These are phyloP conservation scores for Bocquillonia castaneifolia DNA, from an alignment of 441 rosid species.

Conservation along the genomic window DNA sequence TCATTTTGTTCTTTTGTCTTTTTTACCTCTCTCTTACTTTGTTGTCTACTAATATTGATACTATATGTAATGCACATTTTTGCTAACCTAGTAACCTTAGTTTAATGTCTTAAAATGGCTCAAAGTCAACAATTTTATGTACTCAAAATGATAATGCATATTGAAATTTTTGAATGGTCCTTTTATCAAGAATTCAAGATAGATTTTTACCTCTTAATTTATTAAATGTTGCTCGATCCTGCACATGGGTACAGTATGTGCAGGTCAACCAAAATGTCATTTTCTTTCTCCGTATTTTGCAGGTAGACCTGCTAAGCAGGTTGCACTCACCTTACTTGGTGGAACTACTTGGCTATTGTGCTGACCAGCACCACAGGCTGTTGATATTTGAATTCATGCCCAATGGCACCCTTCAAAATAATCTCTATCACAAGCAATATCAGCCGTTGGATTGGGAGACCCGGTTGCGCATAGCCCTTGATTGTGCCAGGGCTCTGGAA, in stretches of 20 bases:
- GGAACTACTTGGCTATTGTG: slow-evolving; percentile 86
- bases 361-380: slow-evolving; percentile 78
- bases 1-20: neutral
- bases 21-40: neutral
- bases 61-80: neutral
- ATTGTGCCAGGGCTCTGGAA: slow-evolving; percentile 77
- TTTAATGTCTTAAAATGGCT: neutral
- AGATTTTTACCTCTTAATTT: neutral
- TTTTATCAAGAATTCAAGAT: slow-evolving; percentile 1
- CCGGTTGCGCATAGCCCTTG: slow-evolving; percentile 73
- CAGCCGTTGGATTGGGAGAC: slow-evolving; percentile 61
- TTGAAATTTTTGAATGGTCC: slow-evolving; percentile 2
- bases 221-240: slow-evolving; percentile 14
- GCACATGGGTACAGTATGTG: slow-evolving; percentile 30
- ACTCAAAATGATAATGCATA: too few species aligned
- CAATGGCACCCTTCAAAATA: slow-evolving; percentile 56
- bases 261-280: neutral
- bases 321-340: slow-evolving; percentile 73
- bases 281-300: slow-evolving; percentile 22
- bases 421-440: slow-evolving; percentile 45
- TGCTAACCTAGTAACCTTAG: neutral
- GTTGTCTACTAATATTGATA: too few species aligned
- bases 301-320: slow-evolving; percentile 90
- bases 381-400: slow-evolving; percentile 72
- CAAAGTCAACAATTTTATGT: slow-evolving; percentile 18